Evolutionary conservation across 352 stramenopile species (phyloP), one percentile per base, ranked within the genome.

Genomic region (Globisporangium barbulae): DNA sequence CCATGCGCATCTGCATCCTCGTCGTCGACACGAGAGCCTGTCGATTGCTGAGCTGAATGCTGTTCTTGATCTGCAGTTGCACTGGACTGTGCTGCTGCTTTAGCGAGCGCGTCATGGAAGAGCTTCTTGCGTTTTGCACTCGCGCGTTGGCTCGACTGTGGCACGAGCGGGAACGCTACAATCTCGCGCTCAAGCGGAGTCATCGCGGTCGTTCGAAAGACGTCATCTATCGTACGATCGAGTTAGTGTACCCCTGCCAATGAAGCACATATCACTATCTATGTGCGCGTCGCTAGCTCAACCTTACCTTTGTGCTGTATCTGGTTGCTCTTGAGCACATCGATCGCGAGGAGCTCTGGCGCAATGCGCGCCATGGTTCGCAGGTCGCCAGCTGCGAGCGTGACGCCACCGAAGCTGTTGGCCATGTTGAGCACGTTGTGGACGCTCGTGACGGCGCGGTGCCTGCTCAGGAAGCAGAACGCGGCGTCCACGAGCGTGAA

Each of bases 401-500:
- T 61, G 21, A 44, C 64, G 35, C 60, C 62, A n/a, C 78, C 71
- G 33, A 91, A 75, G 50, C 79, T 91, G 57, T 83, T 80, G 65
- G 73, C 81, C 63, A 91, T 78, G 31, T 76, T 74, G 33, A 91
- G 61, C 44, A 91, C 72, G 25, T 81, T 91, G 28, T 47, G 70
- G 45, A 86, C 71, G 30, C 62, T 89, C 21, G 83, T 57, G 21
- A 62, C 61, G 5, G 79, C 67, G 48, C 70, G 68, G 60, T 81
- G 72, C 44, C 75, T 83, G 37, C 71, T 70, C 10, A 91, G 68
- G 71, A 93, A 93, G 63, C 73, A 79, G 68, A 83, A 93, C 33
- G 69, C 72, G 17, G 79, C 81, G 54, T 93, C 82, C 31, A 93
- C 60, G 5, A 90, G 79, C 60, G 72, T 70, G 59, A 93, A 93